Conservation (phyloP, 306 rosid species). For the Hippophae tibetana region DNA sequence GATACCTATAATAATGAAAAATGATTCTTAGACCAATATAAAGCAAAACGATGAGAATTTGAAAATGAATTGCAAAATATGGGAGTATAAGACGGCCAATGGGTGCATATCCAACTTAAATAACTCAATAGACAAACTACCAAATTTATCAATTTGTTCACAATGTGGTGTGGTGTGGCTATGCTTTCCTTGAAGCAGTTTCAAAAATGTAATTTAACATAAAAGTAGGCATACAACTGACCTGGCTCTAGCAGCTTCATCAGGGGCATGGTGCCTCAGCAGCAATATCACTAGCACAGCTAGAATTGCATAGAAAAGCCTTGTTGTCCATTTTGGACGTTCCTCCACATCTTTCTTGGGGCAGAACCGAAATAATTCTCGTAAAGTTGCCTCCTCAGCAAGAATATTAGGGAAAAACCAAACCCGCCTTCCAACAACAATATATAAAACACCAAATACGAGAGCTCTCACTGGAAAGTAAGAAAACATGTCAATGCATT, state of each 20-base stretch:
- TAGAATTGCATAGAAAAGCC: conserved; percentile 72
- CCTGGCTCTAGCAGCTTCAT: conserved; percentile 99
- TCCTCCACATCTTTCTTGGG: conserved; percentile 96
- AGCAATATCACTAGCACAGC: conserved; percentile 72
- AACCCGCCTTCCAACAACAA: conserved; percentile 65
- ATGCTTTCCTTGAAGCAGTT: background rate
- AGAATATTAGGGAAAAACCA: conserved; percentile 98
- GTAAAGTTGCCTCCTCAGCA: conserved; percentile 91
- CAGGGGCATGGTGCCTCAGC: conserved; percentile 97
- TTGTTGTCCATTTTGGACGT: conserved; percentile 84
- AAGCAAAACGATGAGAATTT: too few relatives aligned
- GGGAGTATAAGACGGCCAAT: too few relatives aligned
- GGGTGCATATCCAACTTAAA: too few relatives aligned
- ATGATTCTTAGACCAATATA: background rate
- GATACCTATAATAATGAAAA: conserved; percentile 48
- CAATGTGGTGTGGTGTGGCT: background rate
- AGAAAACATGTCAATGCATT: too few relatives aligned
- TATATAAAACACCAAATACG: conserved; percentile 59
- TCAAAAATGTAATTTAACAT: background rate
- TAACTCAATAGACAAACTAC: too few relatives aligned
- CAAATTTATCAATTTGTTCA: background rate
- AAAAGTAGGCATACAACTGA: conserved; percentile 20
- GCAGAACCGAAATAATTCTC: conserved; percentile 89
- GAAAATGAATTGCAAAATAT: too few relatives aligned
- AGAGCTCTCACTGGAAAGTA: conserved; percentile 58